These are phyloP conservation scores for Alternaria sp. DNA, from an alignment of 2,329 filamentous ascomycete genomes.

Conservation along the genomic window DNA sequence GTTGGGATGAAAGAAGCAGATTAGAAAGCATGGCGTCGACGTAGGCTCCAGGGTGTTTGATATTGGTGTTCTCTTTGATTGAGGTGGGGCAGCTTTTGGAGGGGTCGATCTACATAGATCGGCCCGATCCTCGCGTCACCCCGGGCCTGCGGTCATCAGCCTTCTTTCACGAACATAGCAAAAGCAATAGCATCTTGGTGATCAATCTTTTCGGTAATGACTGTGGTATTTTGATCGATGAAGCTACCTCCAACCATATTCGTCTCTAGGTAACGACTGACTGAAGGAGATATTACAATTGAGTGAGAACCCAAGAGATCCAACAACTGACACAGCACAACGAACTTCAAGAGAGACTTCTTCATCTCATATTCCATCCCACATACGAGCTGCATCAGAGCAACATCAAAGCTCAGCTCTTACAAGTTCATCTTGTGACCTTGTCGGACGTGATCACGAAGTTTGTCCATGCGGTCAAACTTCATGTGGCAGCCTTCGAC, in stretches of 20 bases:
- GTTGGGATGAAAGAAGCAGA: neutral
- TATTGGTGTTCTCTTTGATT: neutral
- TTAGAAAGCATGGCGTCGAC: neutral
- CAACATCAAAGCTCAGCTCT: neutral
- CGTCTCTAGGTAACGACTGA: neutral
- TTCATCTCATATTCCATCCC: neutral
- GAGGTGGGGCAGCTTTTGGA: neutral
- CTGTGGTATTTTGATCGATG: neutral
- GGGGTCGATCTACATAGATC: neutral
- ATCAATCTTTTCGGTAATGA: neutral
- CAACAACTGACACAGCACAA: neutral
- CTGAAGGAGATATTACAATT: neutral
- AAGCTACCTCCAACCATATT: neutral
- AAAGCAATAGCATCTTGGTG: neutral
- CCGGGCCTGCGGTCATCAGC: no score
- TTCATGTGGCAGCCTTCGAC: slow-evolving; percentile 1
- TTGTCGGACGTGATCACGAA: neutral
- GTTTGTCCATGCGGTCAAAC: slow-evolving; percentile 10
- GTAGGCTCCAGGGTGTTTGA: neutral
- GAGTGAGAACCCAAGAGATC: neutral
- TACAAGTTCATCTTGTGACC: neutral
- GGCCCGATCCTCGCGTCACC: neutral
- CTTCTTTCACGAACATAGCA: neutral
- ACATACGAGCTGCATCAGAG: no score
- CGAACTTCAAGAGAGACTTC: no score